phyloP scores from a whole-genome alignment of 2,329 filamentous ascomycete genomes.

The Xylariaceae sp. region DNA sequence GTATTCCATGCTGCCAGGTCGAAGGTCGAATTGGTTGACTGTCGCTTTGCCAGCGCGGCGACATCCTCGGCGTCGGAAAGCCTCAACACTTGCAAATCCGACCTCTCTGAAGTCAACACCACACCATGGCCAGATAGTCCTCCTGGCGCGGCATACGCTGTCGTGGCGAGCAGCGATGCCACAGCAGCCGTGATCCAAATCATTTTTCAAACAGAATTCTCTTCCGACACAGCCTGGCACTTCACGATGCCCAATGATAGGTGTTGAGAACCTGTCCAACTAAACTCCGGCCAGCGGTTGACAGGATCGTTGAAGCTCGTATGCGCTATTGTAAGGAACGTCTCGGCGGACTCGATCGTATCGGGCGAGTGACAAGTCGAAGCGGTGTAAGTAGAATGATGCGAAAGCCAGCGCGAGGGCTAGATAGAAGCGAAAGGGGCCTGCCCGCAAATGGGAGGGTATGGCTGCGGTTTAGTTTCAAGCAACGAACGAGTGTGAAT shows the following conservation, averaged over 20 bases:
- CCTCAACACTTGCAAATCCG: no score
- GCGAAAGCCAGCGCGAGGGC: conserved; percentile 9
- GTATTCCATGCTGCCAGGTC: conserved; percentile 55
- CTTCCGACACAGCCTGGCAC: background rate
- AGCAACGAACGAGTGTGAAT: conserved; percentile 8
- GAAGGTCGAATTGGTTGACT: conserved; percentile 28
- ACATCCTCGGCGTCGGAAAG: background rate
- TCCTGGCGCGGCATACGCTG: conserved; percentile 30
- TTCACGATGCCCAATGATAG: background rate
- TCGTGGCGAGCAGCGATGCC: conserved; percentile 31
- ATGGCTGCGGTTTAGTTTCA: conserved; percentile 20
- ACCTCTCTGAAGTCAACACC: no score
- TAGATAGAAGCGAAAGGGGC: conserved; percentile 21
- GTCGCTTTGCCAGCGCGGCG: conserved; percentile 15
- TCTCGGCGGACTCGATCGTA: conserved; percentile 6
- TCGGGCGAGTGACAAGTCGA: conserved; percentile 12
- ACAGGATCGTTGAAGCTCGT: conserved; percentile 17
- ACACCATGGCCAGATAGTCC: no score
- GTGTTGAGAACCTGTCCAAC: background rate
- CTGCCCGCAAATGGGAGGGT: conserved; percentile 29
- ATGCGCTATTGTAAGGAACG: background rate
- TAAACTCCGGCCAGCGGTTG: conserved; percentile 21
- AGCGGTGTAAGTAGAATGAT: conserved; percentile 13
- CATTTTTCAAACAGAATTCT: no score
- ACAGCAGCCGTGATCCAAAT: conserved; percentile 27